Evolutionary conservation across 2,329 filamentous ascomycete genomes (phyloP).

Genomic region (Seiridium unicorne): DNA sequence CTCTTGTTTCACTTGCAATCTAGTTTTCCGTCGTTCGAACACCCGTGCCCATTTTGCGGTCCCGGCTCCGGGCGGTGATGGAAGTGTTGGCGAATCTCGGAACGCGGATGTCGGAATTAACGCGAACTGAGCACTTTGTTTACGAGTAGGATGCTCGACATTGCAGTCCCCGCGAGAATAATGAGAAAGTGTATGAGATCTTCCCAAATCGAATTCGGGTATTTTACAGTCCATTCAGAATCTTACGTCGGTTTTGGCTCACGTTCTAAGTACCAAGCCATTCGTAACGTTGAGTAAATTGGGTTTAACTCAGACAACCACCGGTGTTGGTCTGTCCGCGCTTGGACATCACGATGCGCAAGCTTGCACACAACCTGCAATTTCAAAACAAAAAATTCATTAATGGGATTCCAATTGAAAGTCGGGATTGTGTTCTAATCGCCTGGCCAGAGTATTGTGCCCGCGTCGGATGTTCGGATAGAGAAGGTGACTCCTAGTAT

Average conservation of each 20-base stretch:
- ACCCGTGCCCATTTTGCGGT: not conserved
- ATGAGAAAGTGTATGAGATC: too few relatives aligned
- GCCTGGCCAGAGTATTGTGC: not conserved
- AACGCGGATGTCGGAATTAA: not conserved
- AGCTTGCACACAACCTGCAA: too few relatives aligned
- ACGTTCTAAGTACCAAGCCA: too few relatives aligned
- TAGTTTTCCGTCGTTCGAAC: not conserved
- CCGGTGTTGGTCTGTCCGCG: too few relatives aligned
- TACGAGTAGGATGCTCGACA: not conserved
- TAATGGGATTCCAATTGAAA: too few relatives aligned
- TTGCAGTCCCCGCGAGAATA: not conserved
- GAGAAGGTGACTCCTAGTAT: not conserved
- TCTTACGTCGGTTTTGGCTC: too few relatives aligned
- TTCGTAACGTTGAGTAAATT: too few relatives aligned
- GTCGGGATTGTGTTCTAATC: not conserved
- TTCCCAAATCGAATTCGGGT: too few relatives aligned
- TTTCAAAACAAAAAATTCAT: too few relatives aligned
- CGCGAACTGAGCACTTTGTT: not conserved
- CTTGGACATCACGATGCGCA: too few relatives aligned
- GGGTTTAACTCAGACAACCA: too few relatives aligned
- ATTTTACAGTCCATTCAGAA: too few relatives aligned
- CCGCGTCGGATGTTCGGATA: slow-evolving; percentile 1
- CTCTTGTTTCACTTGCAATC: not conserved
- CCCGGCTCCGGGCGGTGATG: not conserved
- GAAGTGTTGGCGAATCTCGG: not conserved